Base-by-base conservation (phyloP, 148 eudicot genomes). In the Diospyros lotus region DNA sequence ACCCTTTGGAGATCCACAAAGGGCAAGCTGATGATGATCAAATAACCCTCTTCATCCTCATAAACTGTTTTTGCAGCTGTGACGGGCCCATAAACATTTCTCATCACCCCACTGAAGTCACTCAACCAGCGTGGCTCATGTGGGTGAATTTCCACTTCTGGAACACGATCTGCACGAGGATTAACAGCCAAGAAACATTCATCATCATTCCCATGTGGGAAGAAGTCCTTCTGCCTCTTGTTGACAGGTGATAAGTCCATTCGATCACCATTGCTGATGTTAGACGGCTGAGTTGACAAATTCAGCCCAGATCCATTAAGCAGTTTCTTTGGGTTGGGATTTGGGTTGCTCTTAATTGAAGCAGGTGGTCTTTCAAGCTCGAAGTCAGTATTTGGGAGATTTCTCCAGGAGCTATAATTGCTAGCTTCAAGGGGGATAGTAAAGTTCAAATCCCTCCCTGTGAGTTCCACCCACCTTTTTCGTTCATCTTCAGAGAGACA, bases 61-160 rank as follows among this genome's bases (percentile, higher is more conserved):
- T 87, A 87, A 6, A 83, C 82, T 38, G 87, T 70, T 76, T 87
- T 84, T 11, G 87, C 84, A 77, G 84, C 90, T 45, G 90, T 84
- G 38, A 87, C 90, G 9, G 90, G 90, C 39, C 90, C 90, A 72
- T 79, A 79, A 55, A 71, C 83, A 45, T 76, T 82, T 71, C 80
- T 84, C 79, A 87, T 69, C 58, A 82, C 87, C 68, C 90, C 90
- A 71, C 76, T 84, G 46, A 84, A 84, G 52, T 79, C 82, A 40
- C 77, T 78, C 77, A 80, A 44, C 90, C 90, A 87, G 69, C 72
- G 79, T 18, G 83, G 82, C 58, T 80, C 84, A 2, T 58, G 75
- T 5, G 81, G 87, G 58, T 84, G 82, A 63, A 73, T 73, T 70
- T 84, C 84, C 72, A 74, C 45, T 46, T 73, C 80, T 0, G 85